A percentile compares a stretch with the other conserved stretches of the same genome.
Conservation (phyloP, 208 protist genomes). For the Trichomonas gallinae region DNA sequence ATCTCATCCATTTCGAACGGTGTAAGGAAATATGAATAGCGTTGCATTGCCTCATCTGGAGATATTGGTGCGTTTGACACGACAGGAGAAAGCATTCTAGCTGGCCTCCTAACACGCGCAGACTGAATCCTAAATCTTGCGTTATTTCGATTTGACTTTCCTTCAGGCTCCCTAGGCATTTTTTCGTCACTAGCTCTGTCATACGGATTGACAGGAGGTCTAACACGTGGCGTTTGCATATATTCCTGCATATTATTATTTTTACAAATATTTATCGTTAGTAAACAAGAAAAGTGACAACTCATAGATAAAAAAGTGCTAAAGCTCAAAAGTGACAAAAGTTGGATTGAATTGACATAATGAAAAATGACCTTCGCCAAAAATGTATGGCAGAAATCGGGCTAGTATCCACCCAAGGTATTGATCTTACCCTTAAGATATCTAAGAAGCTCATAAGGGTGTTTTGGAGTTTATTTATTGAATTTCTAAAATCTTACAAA, state of each 20-base stretch:
- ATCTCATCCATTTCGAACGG: slow-evolving; percentile 1
- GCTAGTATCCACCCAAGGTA: no score
- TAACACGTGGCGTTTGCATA: not conserved
- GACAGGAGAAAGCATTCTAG: not conserved
- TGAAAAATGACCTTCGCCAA: no score
- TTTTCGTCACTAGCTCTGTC: not conserved
- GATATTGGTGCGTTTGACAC: not conserved
- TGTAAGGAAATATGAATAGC: not conserved
- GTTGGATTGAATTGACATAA: no score
- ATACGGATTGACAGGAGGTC: not conserved
- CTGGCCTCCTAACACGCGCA: not conserved
- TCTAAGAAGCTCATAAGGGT: no score
- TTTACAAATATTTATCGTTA: not conserved
- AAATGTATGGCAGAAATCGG: no score
- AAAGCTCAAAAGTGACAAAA: no score
- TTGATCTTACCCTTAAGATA: no score
- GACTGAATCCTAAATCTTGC: not conserved
- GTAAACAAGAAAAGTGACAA: not conserved
- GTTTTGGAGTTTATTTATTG: no score
- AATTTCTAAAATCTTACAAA: no score
- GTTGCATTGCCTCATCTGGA: not conserved
- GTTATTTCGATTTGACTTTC: not conserved
- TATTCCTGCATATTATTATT: not conserved
- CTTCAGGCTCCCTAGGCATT: not conserved
- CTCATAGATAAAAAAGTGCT: no score